Evolutionary conservation across 1,139 yeast species (phyloP), one percentile per base, ranked within the genome.

Genomic region (Entelexis paramagnoliae): DNA sequence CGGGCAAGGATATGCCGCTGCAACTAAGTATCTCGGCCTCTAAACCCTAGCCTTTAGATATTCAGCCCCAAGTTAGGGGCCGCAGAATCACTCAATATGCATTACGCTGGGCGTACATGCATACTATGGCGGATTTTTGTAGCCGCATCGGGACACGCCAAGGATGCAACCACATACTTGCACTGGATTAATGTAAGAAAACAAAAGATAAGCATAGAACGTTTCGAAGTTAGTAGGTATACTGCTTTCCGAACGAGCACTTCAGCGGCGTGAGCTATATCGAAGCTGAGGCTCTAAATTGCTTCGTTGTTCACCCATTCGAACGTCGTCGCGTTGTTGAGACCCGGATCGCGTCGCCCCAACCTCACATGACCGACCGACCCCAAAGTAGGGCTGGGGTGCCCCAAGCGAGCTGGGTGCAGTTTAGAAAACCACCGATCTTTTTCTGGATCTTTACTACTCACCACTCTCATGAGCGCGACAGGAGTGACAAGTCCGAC

Each of bases 401-500:
- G 35, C 36, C 46, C 51, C 51, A 44, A 48, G 47, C 47, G 42
- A 16, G 35, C 29, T 40, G 34, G 33, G 38, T 9, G 39, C 34
- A 28, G 47, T 22, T 9, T 39, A 33, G 33, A 43, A 32, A 49
- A 44, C 47, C 47, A 28, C 44, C 44, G 42, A 39, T 40, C 19
- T 46, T 39, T 36, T 51, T 24, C 45, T 32, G 19, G 22, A 30
- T 26, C n/a, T 16, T 40, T 46, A 42, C 46, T 28, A 34, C 39
- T 13, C 30, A 36, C 19, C 28, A 43, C 30, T 4, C 20, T 8
- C 22, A 55, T 55, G 58, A 55, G 58, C 49, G 57, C 57, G 13
- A 72, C 75, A 41, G 75, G 75, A 48, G 70, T 67, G 34, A 64
- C 69, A 26, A 69, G 74, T 48, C 75, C 75, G 35, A 70, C 68